phyloP scores from a whole-genome alignment of 495 filamentous ascomycete species.

The Hyphodiscus hymeniophilus region DNA sequence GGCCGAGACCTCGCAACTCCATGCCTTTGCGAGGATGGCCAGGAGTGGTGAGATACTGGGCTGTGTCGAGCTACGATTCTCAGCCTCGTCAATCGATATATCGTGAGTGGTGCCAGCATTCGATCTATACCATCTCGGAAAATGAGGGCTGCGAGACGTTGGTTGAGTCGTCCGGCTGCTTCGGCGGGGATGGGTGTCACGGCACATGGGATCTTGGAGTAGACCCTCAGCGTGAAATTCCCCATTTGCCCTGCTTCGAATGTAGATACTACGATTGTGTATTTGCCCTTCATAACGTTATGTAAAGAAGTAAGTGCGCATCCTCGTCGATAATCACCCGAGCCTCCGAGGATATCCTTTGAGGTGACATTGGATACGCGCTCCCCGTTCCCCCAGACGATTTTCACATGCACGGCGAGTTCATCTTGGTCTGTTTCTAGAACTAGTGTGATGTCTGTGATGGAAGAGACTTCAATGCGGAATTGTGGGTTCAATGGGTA shows the following conservation, averaged over 20 bases:
- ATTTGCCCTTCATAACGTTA: conserved; percentile 54
- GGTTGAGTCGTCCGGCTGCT: conserved; percentile 58
- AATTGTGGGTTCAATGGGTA: conserved; percentile 87
- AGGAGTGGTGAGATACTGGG: neutral
- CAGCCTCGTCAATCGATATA: conserved; percentile 48
- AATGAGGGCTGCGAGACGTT: conserved; percentile 38
- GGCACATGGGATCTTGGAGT: conserved; percentile 43
- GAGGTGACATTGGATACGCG: conserved; percentile 58
- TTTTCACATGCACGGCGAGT: conserved; percentile 72
- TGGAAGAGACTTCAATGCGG: conserved; percentile 46
- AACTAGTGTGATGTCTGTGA: conserved; percentile 57
- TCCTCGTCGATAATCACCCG: conserved; percentile 76
- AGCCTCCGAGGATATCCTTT: conserved; percentile 70
- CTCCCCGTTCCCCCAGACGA: conserved; percentile 68
- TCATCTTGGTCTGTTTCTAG: conserved; percentile 52
- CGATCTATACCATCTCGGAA: conserved; percentile 43
- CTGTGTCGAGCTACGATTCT: conserved; percentile 36
- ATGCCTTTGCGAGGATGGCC: too few species aligned
- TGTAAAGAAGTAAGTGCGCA: conserved; percentile 58
- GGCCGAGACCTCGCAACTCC: conserved; percentile 20
- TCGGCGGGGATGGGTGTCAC: conserved; percentile 53
- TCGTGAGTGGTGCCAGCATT: conserved; percentile 42
- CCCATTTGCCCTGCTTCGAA: conserved; percentile 72
- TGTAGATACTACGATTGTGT: conserved; percentile 82
- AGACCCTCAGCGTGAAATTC: conserved; percentile 66